Evolutionary conservation across 106 monocot species (phyloP).

Genomic region (Triglochin maritima): DNA sequence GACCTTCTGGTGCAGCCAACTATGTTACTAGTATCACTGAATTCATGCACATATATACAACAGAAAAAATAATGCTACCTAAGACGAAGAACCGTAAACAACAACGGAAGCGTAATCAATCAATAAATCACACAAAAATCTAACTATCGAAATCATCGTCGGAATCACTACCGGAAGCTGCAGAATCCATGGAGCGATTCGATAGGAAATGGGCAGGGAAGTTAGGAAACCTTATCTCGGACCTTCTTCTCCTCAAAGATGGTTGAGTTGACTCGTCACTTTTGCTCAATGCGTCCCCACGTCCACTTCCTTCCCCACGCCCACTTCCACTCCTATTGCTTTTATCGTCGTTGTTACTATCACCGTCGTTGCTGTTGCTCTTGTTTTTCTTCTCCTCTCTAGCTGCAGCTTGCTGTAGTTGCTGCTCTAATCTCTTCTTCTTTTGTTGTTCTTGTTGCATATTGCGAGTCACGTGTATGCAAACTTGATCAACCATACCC

Average conservation of each 20-base stretch:
- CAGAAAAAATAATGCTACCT: not conserved
- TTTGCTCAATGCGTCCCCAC: too few relatives aligned
- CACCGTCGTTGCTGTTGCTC: not conserved
- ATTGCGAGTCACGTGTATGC: slow-evolving; percentile 12
- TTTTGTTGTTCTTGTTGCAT: slow-evolving; percentile 1
- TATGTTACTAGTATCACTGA: too few relatives aligned
- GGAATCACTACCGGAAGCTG: slow-evolving; percentile 13
- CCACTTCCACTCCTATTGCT: not conserved
- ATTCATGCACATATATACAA: too few relatives aligned
- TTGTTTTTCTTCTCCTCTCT: not conserved
- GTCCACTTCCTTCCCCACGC: too few relatives aligned
- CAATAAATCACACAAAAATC: too few relatives aligned
- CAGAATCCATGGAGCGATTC: slow-evolving; percentile 6
- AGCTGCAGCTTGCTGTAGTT: not conserved
- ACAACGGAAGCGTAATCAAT: not conserved
- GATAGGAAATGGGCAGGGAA: slow-evolving; percentile 14
- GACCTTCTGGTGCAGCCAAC: too few relatives aligned
- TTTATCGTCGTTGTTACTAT: not conserved
- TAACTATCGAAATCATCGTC: slow-evolving; percentile 11
- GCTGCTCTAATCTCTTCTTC: not conserved
- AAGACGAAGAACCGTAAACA: not conserved
- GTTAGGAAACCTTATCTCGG: slow-evolving; percentile 15
- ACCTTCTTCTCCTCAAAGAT: not conserved
- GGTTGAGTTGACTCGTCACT: not conserved
- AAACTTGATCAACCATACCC: slow-evolving; percentile 21